Base-by-base conservation (phyloP, 2,329 filamentous ascomycete species). In the Cladosporium sp. region DNA sequence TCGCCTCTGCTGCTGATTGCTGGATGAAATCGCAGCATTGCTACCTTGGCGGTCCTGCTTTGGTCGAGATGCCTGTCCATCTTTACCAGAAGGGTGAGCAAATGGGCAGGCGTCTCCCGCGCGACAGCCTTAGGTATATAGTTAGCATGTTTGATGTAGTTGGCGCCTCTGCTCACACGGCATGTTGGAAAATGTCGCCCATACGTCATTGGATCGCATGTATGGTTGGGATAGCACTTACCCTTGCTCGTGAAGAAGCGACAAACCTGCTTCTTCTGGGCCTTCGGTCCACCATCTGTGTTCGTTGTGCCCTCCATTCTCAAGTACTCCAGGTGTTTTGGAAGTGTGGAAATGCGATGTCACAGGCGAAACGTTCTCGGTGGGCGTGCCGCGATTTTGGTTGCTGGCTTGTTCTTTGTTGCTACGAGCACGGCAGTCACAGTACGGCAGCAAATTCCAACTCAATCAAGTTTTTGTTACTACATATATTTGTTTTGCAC, bases 51-150 rank as follows among this genome's bases (percentile, higher is more conserved):
- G 49, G 32, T 51, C 18, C n/a, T 53, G 34, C 34, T 48, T 63
- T 54, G 49, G 49, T 13, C 49, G 60, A 28, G 48, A 25, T 13
- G 23, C n/a, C 23, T 39, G 49, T 14, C 49, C 49, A 32, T 63
- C 49, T 32, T 36, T 25, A 1, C 21, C 56, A 11, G 46, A 21
- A 8, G 56, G 51, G 8, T 65, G 64, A 18, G 57, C 48, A 48
- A 57, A 86, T 34, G 79, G 80, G 70, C 85, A 86, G 59, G 78
- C 72, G 68, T 79, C 76, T 63, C 84, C 84, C 67, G 82, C 79
- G 71, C 83, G 79, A 75, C 85, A 86, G 66, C 85, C 82, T 84
- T 10, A 1, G 10, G 10, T 2, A 5, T 1, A 10, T 4, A 16
- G n/a, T 63, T 11, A 63, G 49, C 25, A 34, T 51, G 1, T 39